Evolutionary conservation across 2,329 filamentous ascomycete species (phyloP), one percentile per base, ranked within the genome.

Genomic region (Diplocarpon rosae): DNA sequence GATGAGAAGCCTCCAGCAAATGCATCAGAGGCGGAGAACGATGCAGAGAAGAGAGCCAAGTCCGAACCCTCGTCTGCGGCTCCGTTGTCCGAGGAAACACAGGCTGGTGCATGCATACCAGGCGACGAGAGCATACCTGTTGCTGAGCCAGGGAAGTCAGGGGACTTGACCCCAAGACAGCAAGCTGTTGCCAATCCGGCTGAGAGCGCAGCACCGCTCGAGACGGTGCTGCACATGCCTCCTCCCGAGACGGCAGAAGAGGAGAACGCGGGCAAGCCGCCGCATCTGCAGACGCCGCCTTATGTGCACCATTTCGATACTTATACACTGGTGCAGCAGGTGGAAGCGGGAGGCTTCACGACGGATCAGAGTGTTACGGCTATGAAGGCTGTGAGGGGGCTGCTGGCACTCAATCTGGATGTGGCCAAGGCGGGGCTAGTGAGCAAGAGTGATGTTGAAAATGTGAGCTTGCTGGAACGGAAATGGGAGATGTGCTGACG

Each of bases 231-330:
- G 28, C 65, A 68, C 43, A 69, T 72, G 66, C 56, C 64, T 12
- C 64, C 68, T 4, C 66, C 69, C 7, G 62, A 68, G 37, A 57
- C 57, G n/a, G 54, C 55, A 11, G 59, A 61, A 35, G 49, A 59
- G 30, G 45, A 58, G 36, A 58, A 68, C 42, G 58, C 68, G 20
- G 63, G 67, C 38, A 72, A 73, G 53, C 73, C 76, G 16, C 82
- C 82, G 4, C 80, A 88, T 60, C 75, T 84, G 60, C 72, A 78
- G 38, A 75, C 85, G 0, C 77, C 85, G 7, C 84, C 81, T 1
- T 93, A 95, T 60, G 80, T 95, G 29, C 92, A 98, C 66, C 88
- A 96, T 66, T 98, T 98, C 65, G 90, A 98, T 66, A 95, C 83
- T 17, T 98, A 92, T 65, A 81, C 79, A 12, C 75, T 96, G 5